Percentiles rank a stretch among this genome's conserved stretches.
These are phyloP conservation scores for Psilocybe cubensis DNA, from an alignment of 768 basidiomycete species.

Conservation along the genomic window DNA sequence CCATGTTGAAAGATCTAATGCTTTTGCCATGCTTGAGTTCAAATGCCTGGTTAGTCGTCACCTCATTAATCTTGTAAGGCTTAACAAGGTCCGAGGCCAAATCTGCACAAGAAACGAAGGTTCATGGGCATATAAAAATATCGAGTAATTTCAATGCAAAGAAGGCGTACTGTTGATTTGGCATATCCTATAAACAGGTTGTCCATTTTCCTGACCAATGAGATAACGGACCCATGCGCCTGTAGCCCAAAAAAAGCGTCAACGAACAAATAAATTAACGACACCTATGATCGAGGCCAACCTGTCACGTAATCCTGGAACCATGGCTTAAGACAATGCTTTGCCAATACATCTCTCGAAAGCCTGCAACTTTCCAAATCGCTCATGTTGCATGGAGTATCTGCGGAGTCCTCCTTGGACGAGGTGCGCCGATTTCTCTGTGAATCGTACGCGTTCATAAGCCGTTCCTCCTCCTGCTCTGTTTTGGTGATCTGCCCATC, in stretches of 20 bases:
- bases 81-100: conserved; percentile 56
- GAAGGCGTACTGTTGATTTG: conserved; percentile 68
- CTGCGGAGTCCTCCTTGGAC: conserved; percentile 35
- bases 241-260: conserved; percentile 31
- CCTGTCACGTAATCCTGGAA: conserved; percentile 86
- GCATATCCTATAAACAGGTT: conserved; percentile 80
- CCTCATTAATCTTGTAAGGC: conserved; percentile 74
- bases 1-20: conserved; percentile 68
- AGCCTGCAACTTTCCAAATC: conserved; percentile 69
- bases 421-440: conserved; percentile 9
- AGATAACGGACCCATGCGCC: conserved; percentile 88
- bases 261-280: conserved; percentile 6
- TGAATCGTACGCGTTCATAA: conserved; percentile 23
- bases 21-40: conserved; percentile 81
- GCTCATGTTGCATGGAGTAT: conserved; percentile 54
- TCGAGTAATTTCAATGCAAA: not conserved
- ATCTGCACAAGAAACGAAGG: conserved; percentile 32
- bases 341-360: conserved; percentile 71
- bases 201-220: conserved; percentile 63
- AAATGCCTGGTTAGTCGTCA: conserved; percentile 64
- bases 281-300: conserved; percentile 31
- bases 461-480: conserved; percentile 73
- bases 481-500: conserved; percentile 78
- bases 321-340: conserved; percentile 75
- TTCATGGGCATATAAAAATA: conserved; percentile 5